A percentile compares a stretch with the other conserved stretches of the same genome.
phyloP scores from a whole-genome alignment of 1,139 yeast species.

The Hansenula anomala region DNA sequence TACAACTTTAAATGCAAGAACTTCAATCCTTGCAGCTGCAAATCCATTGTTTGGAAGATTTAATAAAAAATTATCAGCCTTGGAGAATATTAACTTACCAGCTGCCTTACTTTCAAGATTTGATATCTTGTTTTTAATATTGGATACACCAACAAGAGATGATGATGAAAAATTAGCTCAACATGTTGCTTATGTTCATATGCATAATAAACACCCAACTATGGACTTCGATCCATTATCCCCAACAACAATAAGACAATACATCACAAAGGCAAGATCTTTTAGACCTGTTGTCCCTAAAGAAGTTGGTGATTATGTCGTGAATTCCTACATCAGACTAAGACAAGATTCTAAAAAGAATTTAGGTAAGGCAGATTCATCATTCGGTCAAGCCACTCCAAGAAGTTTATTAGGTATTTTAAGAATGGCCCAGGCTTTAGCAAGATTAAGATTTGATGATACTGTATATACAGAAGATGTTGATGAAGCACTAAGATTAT shows the following conservation, averaged over 20 bases:
- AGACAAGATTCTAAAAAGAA: slow-evolving; percentile 89
- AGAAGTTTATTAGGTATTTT: slow-evolving; percentile 89
- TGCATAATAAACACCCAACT: slow-evolving; percentile 84
- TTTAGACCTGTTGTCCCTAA: slow-evolving; percentile 84
- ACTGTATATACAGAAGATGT: slow-evolving; percentile 76
- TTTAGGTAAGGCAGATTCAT: too few species aligned
- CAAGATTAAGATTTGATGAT: slow-evolving; percentile 78
- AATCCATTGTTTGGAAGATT: slow-evolving; percentile 96
- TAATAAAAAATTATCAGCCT: slow-evolving; percentile 85
- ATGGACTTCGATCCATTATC: slow-evolving; percentile 73
- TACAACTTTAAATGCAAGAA: slow-evolving; percentile 92
- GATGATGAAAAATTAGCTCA: slow-evolving; percentile 81
- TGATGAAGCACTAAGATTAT: slow-evolving; percentile 88
- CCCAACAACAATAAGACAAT: slow-evolving; percentile 79
- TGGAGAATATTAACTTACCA: slow-evolving; percentile 93
- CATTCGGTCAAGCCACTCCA: slow-evolving; percentile 91
- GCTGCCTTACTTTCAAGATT: slow-evolving; percentile 96
- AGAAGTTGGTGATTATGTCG: slow-evolving; percentile 84
- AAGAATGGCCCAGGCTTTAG: slow-evolving; percentile 92
- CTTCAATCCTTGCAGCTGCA: slow-evolving; percentile 96
- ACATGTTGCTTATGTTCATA: slow-evolving; percentile 94
- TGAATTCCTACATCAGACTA: slow-evolving; percentile 81
- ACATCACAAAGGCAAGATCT: slow-evolving; percentile 79
- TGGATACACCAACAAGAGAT: slow-evolving; percentile 81
- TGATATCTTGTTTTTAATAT: slow-evolving; percentile 79